These are phyloP conservation scores for Cladobotryum mycophilum DNA, from an alignment of 2,329 filamentous ascomycete species.

Conservation along the genomic window DNA sequence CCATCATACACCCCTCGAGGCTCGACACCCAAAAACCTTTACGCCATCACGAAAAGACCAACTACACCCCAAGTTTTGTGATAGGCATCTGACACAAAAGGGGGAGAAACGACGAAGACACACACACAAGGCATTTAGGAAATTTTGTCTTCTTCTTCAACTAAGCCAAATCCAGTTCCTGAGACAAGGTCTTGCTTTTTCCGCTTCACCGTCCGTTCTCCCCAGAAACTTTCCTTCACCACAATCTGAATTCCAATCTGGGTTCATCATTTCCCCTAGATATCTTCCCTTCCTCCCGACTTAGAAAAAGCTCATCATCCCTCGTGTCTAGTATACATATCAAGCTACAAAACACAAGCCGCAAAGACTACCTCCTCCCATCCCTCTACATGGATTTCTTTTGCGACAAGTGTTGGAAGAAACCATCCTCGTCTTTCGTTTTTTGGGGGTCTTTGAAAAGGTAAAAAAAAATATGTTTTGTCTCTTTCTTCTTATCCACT, in stretches of 20 bases:
- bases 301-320: conserved; percentile 6
- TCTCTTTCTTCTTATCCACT: conserved; percentile 6
- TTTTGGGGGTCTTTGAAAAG: background rate
- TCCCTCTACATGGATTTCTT: conserved; percentile 1
- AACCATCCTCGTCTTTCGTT: background rate
- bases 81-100: too few species aligned
- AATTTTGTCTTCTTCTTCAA: too few species aligned
- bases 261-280: conserved; percentile 7
- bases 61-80: too few species aligned
- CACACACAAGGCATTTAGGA: too few species aligned
- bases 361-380: conserved; percentile 2
- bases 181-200: background rate
- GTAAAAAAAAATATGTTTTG: background rate
- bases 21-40: too few species aligned
- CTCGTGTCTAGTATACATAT: conserved; percentile 15
- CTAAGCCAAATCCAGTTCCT: too few species aligned
- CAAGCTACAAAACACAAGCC: conserved; percentile 5
- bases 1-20: too few species aligned
- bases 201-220: background rate
- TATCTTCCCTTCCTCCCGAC: background rate
- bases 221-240: background rate
- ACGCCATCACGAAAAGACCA: too few species aligned
- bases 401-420: conserved; percentile 1
- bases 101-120: too few species aligned
- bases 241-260: conserved; percentile 12